Evolutionary conservation across 2,329 filamentous ascomycete genomes (phyloP).

Genomic region (Harringtonia lauricola): DNA sequence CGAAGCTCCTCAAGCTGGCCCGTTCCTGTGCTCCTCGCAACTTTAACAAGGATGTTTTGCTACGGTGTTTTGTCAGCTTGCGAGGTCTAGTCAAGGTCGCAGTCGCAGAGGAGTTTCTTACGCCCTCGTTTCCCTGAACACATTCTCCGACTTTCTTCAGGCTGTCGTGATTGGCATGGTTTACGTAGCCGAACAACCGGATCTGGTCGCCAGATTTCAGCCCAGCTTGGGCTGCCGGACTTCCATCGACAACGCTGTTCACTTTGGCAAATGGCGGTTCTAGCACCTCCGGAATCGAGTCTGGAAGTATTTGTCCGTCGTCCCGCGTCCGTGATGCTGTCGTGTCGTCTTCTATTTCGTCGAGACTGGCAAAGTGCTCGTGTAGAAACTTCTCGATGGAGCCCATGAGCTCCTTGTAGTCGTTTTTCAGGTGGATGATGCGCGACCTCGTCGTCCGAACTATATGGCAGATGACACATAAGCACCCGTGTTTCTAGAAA

Average conservation of each 20-base stretch:
- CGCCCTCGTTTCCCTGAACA: conserved; percentile 81
- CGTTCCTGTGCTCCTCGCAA: conserved; percentile 36
- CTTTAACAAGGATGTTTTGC: conserved; percentile 60
- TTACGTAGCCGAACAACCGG: conserved; percentile 74
- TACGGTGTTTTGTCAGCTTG: conserved; percentile 24
- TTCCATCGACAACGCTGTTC: conserved; percentile 66
- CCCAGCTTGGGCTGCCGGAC: conserved; percentile 76
- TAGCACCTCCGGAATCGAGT: conserved; percentile 22
- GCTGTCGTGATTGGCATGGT: conserved; percentile 74
- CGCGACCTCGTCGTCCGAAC: conserved; percentile 87
- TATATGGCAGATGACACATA: conserved; percentile 22
- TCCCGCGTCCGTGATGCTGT: conserved; percentile 12
- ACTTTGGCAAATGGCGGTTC: conserved; percentile 71
- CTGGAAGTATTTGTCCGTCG: conserved; percentile 15
- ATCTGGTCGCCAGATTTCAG: conserved; percentile 72
- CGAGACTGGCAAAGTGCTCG: conserved; percentile 70
- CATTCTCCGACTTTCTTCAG: conserved; percentile 79
- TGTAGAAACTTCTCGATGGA: conserved; percentile 79
- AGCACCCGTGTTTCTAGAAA: neutral
- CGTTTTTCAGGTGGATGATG: conserved; percentile 83
- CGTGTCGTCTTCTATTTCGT: conserved; percentile 34
- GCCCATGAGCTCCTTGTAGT: conserved; percentile 83
- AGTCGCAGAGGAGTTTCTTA: conserved; percentile 33
- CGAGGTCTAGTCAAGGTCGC: neutral
- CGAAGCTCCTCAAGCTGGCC: conserved; percentile 45